These are phyloP conservation scores for Aulographum hederae DNA, from an alignment of 2,329 filamentous ascomycete species.

Conservation along the genomic window DNA sequence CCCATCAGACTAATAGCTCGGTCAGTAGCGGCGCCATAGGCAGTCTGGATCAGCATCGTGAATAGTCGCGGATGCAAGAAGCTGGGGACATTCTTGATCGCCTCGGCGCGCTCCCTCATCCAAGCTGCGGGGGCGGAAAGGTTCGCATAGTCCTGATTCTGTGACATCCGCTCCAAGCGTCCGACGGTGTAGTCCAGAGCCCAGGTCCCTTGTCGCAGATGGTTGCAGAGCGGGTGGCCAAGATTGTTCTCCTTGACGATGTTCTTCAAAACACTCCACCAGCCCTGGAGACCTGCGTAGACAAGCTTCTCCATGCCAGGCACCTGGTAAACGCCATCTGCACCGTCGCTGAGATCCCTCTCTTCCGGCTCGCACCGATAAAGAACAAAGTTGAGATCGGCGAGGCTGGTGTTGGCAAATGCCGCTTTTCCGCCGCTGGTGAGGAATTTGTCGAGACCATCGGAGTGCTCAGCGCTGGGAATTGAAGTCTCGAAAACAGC, in stretches of 20 bases:
- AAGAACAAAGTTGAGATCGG: slow-evolving; percentile 79
- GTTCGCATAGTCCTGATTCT: slow-evolving; percentile 40
- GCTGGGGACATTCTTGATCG: slow-evolving; percentile 66
- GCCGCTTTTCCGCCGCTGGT: slow-evolving; percentile 64
- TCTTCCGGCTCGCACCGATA: slow-evolving; percentile 88
- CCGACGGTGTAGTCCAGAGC: slow-evolving; percentile 73
- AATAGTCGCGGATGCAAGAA: slow-evolving; percentile 91
- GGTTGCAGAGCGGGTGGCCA: slow-evolving; percentile 82
- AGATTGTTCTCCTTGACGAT: slow-evolving; percentile 81
- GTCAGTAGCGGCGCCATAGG: slow-evolving; percentile 69
- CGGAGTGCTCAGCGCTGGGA: slow-evolving; percentile 65
- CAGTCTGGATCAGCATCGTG: slow-evolving; percentile 69
- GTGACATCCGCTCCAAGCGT: slow-evolving; percentile 55
- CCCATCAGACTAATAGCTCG: slow-evolving; percentile 64
- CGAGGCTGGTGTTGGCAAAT: slow-evolving; percentile 54
- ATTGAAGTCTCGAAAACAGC: slow-evolving; percentile 95
- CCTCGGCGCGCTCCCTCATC: slow-evolving; percentile 71
- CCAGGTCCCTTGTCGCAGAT: slow-evolving; percentile 84
- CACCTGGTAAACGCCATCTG: slow-evolving; percentile 77
- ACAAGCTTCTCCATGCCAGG: slow-evolving; percentile 71
- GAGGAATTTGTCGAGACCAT: slow-evolving; percentile 61
- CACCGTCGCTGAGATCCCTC: slow-evolving; percentile 56
- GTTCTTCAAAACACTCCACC: slow-evolving; percentile 81
- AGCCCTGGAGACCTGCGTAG: slow-evolving; percentile 94
- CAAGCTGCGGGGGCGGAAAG: slow-evolving; percentile 53